These are phyloP conservation scores for Rhodotorula sp. DNA, from an alignment of 1,284 basidiomycete species.

Conservation along the genomic window DNA sequence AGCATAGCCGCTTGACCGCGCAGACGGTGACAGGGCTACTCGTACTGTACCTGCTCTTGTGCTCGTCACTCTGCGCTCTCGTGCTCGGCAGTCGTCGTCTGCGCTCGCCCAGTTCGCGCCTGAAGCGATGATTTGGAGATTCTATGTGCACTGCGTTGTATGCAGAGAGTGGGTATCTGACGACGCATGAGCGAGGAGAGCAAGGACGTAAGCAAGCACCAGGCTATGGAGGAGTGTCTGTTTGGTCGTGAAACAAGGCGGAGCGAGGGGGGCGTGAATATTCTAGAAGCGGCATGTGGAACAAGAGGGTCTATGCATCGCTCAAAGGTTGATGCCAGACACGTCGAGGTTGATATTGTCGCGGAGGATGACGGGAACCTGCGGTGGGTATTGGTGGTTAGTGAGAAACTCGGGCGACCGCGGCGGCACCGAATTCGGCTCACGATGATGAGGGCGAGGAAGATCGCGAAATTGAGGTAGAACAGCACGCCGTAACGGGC, in stretches of 20 bases:
- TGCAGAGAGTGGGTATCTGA: neutral
- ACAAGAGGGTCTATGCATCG: neutral
- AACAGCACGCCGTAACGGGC: constrained; percentile 68
- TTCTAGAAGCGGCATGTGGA: neutral
- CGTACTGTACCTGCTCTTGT: no score
- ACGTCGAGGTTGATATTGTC: constrained; percentile 8
- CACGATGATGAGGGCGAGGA: constrained; percentile 63
- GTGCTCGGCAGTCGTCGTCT: no score
- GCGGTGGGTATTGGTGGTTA: neutral
- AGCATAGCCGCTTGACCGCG: no score
- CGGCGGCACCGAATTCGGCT: constrained; percentile 24
- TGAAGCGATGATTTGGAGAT: no score
- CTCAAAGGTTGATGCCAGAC: constrained; percentile 24
- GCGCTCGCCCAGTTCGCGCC: no score
- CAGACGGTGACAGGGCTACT: no score
- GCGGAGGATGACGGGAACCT: constrained; percentile 19
- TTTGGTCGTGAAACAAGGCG: neutral
- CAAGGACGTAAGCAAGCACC: neutral
- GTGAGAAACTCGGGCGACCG: neutral
- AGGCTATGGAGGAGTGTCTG: neutral
- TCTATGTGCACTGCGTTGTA: neutral
- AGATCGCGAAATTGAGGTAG: constrained; percentile 67
- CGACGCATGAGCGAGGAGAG: neutral
- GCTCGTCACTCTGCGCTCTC: no score
- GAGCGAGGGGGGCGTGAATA: neutral